phyloP scores from a whole-genome alignment of 2,329 filamentous ascomycete species.

The Aureobasidium leucospermi region DNA sequence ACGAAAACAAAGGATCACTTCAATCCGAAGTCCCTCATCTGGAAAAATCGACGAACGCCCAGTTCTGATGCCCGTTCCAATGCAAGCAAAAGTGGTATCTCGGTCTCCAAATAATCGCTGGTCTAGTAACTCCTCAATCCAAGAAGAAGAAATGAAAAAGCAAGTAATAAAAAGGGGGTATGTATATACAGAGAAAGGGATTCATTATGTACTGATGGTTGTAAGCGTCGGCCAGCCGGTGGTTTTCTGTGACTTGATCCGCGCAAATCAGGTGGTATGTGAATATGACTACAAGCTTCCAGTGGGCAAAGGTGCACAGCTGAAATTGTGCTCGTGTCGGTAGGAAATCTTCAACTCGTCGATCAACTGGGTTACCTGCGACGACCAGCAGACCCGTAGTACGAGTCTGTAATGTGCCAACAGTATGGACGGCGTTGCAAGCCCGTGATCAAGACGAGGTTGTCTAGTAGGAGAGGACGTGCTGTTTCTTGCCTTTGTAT shows the following conservation, averaged over 20 bases:
- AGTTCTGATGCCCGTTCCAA: constrained; percentile 1
- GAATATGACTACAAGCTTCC: background rate
- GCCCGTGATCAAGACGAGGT: constrained; percentile 13
- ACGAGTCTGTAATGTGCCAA: constrained; percentile 14
- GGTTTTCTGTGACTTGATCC: background rate
- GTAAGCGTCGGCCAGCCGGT: constrained; percentile 3
- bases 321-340: background rate
- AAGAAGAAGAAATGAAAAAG: background rate
- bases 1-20: background rate
- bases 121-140: background rate
- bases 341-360: constrained; percentile 1
- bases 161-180: background rate
- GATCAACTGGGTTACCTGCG: constrained; percentile 14
- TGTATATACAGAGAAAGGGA: constrained; percentile 13
- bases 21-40: background rate
- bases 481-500: constrained; percentile 56
- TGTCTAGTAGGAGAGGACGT: constrained; percentile 39
- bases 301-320: constrained; percentile 7
- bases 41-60: background rate
- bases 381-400: constrained; percentile 17
- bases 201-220: constrained; percentile 3
- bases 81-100: constrained; percentile 10
- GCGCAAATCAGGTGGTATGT: background rate
- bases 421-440: constrained; percentile 14
- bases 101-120: background rate